These are phyloP conservation scores for Kwoniella mangroviensis DNA, from an alignment of 768 basidiomycete genomes.

Conservation along the genomic window DNA sequence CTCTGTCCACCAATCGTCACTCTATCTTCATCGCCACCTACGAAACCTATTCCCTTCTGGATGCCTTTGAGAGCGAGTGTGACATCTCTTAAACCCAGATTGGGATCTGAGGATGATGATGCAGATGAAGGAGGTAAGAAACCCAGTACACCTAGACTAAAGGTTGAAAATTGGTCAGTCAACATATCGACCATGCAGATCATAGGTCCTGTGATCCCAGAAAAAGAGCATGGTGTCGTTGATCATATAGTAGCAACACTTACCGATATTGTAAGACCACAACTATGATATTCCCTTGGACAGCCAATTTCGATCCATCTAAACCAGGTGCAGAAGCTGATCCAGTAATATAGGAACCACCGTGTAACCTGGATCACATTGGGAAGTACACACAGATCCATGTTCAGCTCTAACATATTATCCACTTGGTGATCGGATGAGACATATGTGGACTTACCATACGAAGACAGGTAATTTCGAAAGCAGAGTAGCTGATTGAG, in stretches of 20 bases:
- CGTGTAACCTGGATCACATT: slow-evolving; percentile 68
- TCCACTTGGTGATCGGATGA: neutral
- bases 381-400: neutral
- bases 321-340: slow-evolving; percentile 73
- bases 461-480: slow-evolving; percentile 52
- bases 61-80: slow-evolving; percentile 76
- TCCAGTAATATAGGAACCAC: slow-evolving; percentile 77
- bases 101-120: slow-evolving; percentile 61
- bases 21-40: slow-evolving; percentile 67
- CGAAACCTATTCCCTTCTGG: slow-evolving; percentile 64
- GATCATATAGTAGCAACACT: slow-evolving; percentile 64
- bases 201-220: too few relatives aligned
- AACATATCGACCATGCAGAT: too few relatives aligned
- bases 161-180: neutral
- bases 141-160: slow-evolving; percentile 63
- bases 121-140: slow-evolving; percentile 66
- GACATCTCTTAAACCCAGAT: slow-evolving; percentile 49
- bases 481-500: slow-evolving; percentile 61
- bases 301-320: slow-evolving; percentile 76
- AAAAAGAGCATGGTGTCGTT: neutral
- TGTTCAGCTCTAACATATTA: neutral
- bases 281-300: slow-evolving; percentile 72
- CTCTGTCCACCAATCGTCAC: slow-evolving; percentile 82
- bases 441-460: slow-evolving; percentile 38
- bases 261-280: slow-evolving; percentile 82